Evolutionary conservation across 495 filamentous ascomycete species (phyloP), one percentile per base, ranked within the genome.

Genomic region (Neurospora sp.): DNA sequence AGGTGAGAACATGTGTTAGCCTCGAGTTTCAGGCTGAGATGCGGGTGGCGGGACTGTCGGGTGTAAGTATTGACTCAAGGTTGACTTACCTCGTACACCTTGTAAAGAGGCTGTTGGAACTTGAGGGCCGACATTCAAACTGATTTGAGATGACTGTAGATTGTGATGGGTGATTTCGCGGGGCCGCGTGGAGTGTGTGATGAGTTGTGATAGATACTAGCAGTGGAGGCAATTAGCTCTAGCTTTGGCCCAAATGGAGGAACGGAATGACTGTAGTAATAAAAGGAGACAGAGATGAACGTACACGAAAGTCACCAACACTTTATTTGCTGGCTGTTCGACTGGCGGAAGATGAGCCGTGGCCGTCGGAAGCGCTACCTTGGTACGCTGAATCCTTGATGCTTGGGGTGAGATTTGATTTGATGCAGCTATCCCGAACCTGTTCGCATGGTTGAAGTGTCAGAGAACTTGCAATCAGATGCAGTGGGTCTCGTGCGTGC

Each of bases 351-450:
- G 40, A 47, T 40, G 45, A 73, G 78, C 79, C 77, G 80, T 75
- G 75, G 75, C 73, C 14, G 41, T 71, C 53, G 53, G 53, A 65
- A 31, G 53, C 53, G 53, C 27, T 65, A 65, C 53, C 53, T 65
- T 65, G 53, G 53, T 65, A 65, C 22, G 27, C 2, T 65, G 22
- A 18, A 65, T 65, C 27, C 27, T 65, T 65, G 53, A 35, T 35
- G 53, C 53, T 65, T 72, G 75, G 75, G 71, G 75, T 75, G 72
- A 76, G 71, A 75, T 75, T 79, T 75, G 79, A 78, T 81, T 75
- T 80, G 80, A 83, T 85, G 84, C 83, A 82, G 82, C 78, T 81
- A 84, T 78, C 84, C 84, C 77, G 81, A 83, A 83, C 81, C 83
- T 85, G 83, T 85, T 85, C 81, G 82, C 81, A 82, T 81, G 76